A percentile compares a stretch with the other conserved stretches of the same genome.
These are phyloP conservation scores for Pestalotiopsis sp. DNA, from an alignment of 2,329 filamentous ascomycete genomes.

Conservation along the genomic window DNA sequence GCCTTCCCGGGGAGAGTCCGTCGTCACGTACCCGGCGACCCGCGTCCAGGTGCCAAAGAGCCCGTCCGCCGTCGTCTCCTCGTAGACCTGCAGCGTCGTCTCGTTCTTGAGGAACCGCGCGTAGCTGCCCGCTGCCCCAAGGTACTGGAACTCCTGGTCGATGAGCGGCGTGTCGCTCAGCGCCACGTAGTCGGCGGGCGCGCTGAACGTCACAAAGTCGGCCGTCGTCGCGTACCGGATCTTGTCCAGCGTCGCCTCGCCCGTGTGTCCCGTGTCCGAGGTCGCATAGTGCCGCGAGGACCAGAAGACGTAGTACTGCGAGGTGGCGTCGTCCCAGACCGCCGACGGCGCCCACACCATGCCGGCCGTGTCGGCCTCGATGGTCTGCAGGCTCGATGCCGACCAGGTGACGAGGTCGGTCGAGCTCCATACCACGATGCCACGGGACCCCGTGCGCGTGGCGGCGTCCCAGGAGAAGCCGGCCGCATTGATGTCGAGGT, in stretches of 20 bases:
- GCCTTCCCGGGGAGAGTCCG: conserved; percentile 37
- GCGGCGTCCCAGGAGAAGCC: conserved; percentile 40
- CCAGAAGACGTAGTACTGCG: conserved; percentile 53
- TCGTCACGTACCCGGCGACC: conserved; percentile 36
- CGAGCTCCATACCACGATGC: conserved; percentile 40
- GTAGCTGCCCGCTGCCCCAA: conserved; percentile 42
- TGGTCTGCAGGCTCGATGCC: conserved; percentile 25
- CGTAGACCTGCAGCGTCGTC: conserved; percentile 49
- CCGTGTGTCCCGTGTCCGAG: conserved; percentile 47
- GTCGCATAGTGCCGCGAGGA: conserved; percentile 45
- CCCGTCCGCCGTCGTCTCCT: conserved; percentile 46
- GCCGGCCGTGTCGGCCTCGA: conserved; percentile 37
- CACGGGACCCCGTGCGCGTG: conserved; percentile 37
- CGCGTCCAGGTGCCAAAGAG: conserved; percentile 52
- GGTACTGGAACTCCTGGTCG: conserved; percentile 50
- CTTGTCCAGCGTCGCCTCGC: conserved; percentile 38
- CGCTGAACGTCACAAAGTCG: conserved; percentile 52
- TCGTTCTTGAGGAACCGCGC: conserved; percentile 56
- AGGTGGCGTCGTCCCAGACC: conserved; percentile 36
- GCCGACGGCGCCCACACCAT: conserved; percentile 42
- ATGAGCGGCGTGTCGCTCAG: conserved; percentile 46
- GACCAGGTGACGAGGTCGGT: conserved; percentile 39
- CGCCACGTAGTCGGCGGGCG: conserved; percentile 47
- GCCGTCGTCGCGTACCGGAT: conserved; percentile 54
- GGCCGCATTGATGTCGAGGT: conserved; percentile 37